phyloP scores from a whole-genome alignment of 2,329 filamentous ascomycete species.

The Penicillium sp. region DNA sequence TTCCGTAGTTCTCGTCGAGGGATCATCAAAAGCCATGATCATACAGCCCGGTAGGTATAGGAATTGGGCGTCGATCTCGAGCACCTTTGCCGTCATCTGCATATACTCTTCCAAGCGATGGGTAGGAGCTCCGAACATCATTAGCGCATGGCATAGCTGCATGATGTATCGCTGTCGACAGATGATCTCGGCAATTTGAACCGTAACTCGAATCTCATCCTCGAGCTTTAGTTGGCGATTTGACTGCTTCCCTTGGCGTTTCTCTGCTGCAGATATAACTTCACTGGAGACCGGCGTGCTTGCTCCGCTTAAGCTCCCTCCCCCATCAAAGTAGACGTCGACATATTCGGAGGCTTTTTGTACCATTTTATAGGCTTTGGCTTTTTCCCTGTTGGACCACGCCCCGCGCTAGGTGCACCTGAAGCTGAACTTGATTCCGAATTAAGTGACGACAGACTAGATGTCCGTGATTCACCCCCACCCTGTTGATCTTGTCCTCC shows the following conservation, averaged over 20 bases:
- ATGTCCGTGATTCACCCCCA: conserved; percentile 5
- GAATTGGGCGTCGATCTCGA: conserved; percentile 84
- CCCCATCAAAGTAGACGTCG: conserved; percentile 23
- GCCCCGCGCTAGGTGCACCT: background rate
- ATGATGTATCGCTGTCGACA: conserved; percentile 76
- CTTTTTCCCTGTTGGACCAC: conserved; percentile 14
- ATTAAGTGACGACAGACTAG: conserved; percentile 13
- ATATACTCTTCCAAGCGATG: conserved; percentile 86
- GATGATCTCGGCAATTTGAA: conserved; percentile 63
- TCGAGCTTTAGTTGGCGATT: conserved; percentile 23
- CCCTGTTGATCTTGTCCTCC: conserved; percentile 1
- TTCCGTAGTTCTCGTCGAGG: conserved; percentile 41
- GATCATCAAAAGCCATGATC: conserved; percentile 55
- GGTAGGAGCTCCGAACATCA: conserved; percentile 87
- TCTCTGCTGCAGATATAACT: conserved; percentile 25
- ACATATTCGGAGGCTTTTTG: conserved; percentile 26
- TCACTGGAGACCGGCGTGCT: conserved; percentile 28
- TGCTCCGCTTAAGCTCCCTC: conserved; percentile 24
- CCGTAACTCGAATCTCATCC: conserved; percentile 53
- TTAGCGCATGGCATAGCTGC: conserved; percentile 76
- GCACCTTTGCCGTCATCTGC: conserved; percentile 75
- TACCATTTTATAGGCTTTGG: conserved; percentile 28
- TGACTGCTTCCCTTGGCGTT: conserved; percentile 21
- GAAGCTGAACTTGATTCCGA: background rate
- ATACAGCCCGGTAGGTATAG: conserved; percentile 67